Percentiles rank a stretch among this genome's conserved stretches.
phyloP scores from a whole-genome alignment of 1,284 basidiomycete species.

The Melampsora abietis-canadensis region DNA sequence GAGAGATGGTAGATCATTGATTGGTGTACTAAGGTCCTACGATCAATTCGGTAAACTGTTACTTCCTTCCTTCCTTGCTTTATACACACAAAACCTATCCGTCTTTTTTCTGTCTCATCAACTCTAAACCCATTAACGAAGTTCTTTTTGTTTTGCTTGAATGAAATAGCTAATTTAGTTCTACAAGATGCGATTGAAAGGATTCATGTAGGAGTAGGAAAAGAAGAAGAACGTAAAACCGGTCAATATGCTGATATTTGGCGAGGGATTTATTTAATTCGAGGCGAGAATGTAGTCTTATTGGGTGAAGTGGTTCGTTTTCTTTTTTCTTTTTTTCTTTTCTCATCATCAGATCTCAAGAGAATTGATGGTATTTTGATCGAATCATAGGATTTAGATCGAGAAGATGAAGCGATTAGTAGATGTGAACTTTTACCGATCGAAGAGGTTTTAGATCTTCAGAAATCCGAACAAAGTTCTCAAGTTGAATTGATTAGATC shows the following conservation, averaged over 20 bases:
- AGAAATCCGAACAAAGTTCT: slow-evolving; percentile 62
- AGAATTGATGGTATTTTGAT: slow-evolving; percentile 30
- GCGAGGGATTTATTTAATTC: slow-evolving; percentile 84
- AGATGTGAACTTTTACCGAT: slow-evolving; percentile 64
- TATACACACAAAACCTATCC: no score
- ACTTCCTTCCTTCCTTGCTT: background rate
- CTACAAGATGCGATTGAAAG: slow-evolving; percentile 63
- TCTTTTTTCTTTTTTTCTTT: slow-evolving; percentile 37
- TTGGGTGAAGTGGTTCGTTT: slow-evolving; percentile 88
- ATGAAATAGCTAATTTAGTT: slow-evolving; percentile 53
- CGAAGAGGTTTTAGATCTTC: slow-evolving; percentile 65
- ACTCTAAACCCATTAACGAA: background rate
- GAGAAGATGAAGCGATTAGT: slow-evolving; percentile 80
- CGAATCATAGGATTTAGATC: slow-evolving; percentile 75
- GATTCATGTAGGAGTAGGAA: slow-evolving; percentile 60
- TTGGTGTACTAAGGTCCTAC: slow-evolving; percentile 92
- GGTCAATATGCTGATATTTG: slow-evolving; percentile 76
- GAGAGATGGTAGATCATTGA: slow-evolving; percentile 90
- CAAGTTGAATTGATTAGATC: slow-evolving; percentile 52
- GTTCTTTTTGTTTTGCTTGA: no score
- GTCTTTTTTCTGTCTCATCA: background rate
- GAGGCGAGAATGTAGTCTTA: slow-evolving; percentile 97
- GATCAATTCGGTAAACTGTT: slow-evolving; percentile 89
- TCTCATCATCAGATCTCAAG: background rate
- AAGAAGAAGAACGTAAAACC: slow-evolving; percentile 57